Base-by-base conservation (phyloP, 768 basidiomycete species). In the Rhodosporidiobolus odoratus region DNA sequence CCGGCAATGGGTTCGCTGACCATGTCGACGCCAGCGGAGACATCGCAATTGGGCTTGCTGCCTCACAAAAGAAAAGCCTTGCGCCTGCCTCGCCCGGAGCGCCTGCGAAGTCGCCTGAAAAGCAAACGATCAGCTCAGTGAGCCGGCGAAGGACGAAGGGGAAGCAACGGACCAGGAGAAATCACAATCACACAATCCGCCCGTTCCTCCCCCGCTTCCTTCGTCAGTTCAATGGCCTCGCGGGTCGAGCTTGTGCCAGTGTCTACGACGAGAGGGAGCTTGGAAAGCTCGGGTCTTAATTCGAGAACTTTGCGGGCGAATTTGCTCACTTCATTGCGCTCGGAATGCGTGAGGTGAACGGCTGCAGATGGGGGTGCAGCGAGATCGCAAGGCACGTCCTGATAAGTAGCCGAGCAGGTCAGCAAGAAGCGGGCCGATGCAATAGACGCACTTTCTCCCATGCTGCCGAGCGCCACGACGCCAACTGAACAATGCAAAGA, bases 171-270 rank as follows among this genome's bases (percentile, higher is more conserved):
- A 77, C 54, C 76, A 50, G 89, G 88, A 30, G 87, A 83, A 77
- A 95, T 93, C 71, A 91, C 89, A 75, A 95, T 91, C 45, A 84
- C 85, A 75, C 86, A 89, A 79, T 95, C 91, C 9, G 94, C 92
- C 35, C 94, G 93, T 32, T 89, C 89, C 27, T 82, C 83, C 19
- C 90, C 91, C 25, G 92, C 92, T 78, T 89, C 87, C 45, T 84
- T 54, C 40, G 69, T 65, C 50, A 70, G 48, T 45, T 65, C 37
- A 53, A 95, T 82, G 40, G 91, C 91, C 78, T 90, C 91, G 61
- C 89, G 84, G 16, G 91, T 92, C 79, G 89, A 90, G 45, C 87
- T 87, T 17, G 86, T 86, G 13, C 92, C 91, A 25, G 91, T 91
- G 53, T 92, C 93, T 63, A 85, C 87, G 75, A 93, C 86, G 60